A percentile compares a stretch with the other conserved stretches of the same genome.
phyloP scores from a whole-genome alignment of 176 grass and related monocot species.

The Metroxylon sagu region DNA sequence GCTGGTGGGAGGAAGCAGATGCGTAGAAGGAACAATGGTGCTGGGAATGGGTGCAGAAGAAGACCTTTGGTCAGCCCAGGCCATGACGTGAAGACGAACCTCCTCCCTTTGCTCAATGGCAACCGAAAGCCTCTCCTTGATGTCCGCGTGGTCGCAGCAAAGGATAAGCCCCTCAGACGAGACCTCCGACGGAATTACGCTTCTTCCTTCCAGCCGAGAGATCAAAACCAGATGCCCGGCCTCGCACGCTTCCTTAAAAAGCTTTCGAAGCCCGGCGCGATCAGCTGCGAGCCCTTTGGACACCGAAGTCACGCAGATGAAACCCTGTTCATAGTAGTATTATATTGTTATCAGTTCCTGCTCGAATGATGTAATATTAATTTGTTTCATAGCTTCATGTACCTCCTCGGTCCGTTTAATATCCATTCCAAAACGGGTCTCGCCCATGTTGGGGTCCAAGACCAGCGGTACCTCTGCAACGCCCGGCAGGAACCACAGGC shows the following conservation, averaged over 20 bases:
- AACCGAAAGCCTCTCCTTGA: not conserved
- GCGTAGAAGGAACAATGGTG: no score
- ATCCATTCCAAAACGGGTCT: slow-evolving; percentile 6
- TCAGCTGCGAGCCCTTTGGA: slow-evolving; percentile 1
- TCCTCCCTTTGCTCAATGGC: slow-evolving; percentile 1
- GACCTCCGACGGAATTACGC: no score
- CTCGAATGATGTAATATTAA: no score
- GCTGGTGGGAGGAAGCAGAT: no score
- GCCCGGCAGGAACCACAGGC: not conserved
- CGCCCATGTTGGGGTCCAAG: not conserved
- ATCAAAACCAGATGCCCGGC: no score
- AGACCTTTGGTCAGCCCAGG: not conserved
- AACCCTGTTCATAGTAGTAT: not conserved
- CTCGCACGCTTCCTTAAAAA: not conserved
- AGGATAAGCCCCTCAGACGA: no score
- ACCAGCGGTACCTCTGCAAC: not conserved
- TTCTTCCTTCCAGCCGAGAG: no score
- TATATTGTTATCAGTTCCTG: no score
- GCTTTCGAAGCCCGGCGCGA: not conserved
- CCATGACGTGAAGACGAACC: slow-evolving; percentile 12
- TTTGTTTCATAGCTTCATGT: not conserved
- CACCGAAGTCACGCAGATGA: slow-evolving; percentile 8
- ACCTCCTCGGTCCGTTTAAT: slow-evolving; percentile 12
- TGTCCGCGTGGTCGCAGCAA: no score
- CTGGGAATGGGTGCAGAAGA: not conserved